phyloP scores from a whole-genome alignment of 352 stramenopile species.

The Phytophthora europaea region DNA sequence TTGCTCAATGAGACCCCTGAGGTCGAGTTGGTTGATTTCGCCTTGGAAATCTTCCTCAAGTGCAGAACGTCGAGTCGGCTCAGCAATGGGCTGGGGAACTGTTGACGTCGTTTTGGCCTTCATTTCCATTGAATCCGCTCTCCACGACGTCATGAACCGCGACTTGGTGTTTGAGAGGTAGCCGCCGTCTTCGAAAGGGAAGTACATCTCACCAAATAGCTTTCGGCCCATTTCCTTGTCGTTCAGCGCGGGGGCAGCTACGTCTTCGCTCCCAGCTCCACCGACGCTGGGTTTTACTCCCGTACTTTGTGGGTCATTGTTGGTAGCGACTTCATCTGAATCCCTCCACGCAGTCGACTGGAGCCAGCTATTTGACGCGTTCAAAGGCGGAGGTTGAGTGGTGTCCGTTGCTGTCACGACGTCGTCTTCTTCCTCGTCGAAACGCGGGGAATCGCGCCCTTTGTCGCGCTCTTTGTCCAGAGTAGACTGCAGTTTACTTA shows the following conservation, averaged over 20 bases:
- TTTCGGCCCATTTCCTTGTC: slow-evolving; percentile 88
- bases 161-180: slow-evolving; percentile 64
- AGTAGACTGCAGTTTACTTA: slow-evolving; percentile 84
- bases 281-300: not conserved
- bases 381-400: slow-evolving; percentile 1
- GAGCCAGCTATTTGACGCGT: slow-evolving; percentile 20
- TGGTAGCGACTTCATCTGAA: not conserved
- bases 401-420: not conserved
- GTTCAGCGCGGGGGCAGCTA: slow-evolving; percentile 43
- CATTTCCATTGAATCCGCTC: slow-evolving; percentile 37
- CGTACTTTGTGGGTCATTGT: not conserved
- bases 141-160: slow-evolving; percentile 47
- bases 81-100: slow-evolving; percentile 7
- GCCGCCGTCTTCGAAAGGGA: slow-evolving; percentile 85
- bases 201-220: slow-evolving; percentile 90
- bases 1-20: slow-evolving; percentile 24
- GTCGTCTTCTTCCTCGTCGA: slow-evolving; percentile 82
- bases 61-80: not conserved
- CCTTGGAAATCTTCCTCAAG: slow-evolving; percentile 37
- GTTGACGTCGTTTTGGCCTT: slow-evolving; percentile 17
- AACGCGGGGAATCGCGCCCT: slow-evolving; percentile 41
- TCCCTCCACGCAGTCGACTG: slow-evolving; percentile 19
- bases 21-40: slow-evolving; percentile 32
- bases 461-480: slow-evolving; percentile 76
- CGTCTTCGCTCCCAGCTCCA: not conserved